phyloP scores from a whole-genome alignment of 2,329 filamentous ascomycete species.

The Ophiobolus disseminans region DNA sequence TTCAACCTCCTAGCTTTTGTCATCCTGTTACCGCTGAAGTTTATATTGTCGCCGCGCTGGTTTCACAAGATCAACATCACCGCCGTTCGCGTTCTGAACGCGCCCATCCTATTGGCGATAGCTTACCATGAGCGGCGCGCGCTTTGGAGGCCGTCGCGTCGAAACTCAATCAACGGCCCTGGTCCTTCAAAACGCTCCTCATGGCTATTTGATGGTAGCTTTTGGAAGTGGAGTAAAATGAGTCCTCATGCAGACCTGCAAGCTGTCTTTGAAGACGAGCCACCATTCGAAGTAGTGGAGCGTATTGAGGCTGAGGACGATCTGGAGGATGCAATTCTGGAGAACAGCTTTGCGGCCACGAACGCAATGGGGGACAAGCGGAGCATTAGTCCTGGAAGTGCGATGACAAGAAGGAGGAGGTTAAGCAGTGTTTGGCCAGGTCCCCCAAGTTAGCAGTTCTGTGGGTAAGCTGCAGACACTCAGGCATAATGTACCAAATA shows the following conservation, averaged over 20 bases:
- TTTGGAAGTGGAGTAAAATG: constrained; percentile 65
- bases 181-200: constrained; percentile 52
- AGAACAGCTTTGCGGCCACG: constrained; percentile 47
- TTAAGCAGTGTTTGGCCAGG: constrained; percentile 48
- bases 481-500: background rate
- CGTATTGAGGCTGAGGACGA: constrained; percentile 59
- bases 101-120: constrained; percentile 76
- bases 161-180: constrained; percentile 28
- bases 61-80: constrained; percentile 90
- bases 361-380: constrained; percentile 19
- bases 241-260: constrained; percentile 75
- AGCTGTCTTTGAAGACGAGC: constrained; percentile 74
- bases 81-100: constrained; percentile 75
- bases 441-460: constrained; percentile 6
- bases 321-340: constrained; percentile 53
- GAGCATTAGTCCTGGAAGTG: constrained; percentile 43
- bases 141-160: constrained; percentile 65
- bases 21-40: constrained; percentile 77
- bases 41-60: constrained; percentile 79
- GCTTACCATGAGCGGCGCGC: constrained; percentile 72
- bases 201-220: constrained; percentile 53
- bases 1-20: constrained; percentile 82
- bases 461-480: background rate
- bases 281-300: constrained; percentile 63
- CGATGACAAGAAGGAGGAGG: constrained; percentile 39